phyloP scores from a whole-genome alignment of 768 basidiomycete species.

The Hortiboletus campestris region DNA sequence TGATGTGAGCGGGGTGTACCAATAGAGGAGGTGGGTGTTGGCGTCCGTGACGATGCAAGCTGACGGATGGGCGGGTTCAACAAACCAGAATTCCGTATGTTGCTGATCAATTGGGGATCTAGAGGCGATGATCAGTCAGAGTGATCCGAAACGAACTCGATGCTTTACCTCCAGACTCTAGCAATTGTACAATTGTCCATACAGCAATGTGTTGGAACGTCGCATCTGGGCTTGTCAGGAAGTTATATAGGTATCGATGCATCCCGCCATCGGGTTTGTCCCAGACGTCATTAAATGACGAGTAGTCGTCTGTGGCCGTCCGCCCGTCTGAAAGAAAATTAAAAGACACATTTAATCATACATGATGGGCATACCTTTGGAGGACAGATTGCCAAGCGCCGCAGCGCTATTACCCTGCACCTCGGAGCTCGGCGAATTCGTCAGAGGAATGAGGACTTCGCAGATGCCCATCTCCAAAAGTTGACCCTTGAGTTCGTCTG shows the following conservation, averaged over 20 bases:
- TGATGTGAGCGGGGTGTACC: constrained; percentile 72
- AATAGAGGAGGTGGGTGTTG: constrained; percentile 69
- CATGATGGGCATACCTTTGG: constrained; percentile 64
- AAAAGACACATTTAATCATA: not conserved
- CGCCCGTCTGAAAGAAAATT: constrained; percentile 58
- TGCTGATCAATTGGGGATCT: constrained; percentile 89
- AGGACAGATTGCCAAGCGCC: constrained; percentile 94
- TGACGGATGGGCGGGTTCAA: constrained; percentile 85
- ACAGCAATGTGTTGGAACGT: constrained; percentile 99
- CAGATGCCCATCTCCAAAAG: constrained; percentile 98
- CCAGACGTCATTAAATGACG: constrained; percentile 98
- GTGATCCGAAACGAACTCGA: not conserved
- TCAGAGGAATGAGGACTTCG: constrained; percentile 94
- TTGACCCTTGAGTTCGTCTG: constrained; percentile 96
- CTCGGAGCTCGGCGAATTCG: constrained; percentile 93
- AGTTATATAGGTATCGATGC: constrained; percentile 91
- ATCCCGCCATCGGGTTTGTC: constrained; percentile 96
- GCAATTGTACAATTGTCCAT: constrained; percentile 97
- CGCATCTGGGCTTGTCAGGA: constrained; percentile 88
- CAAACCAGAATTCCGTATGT: constrained; percentile 80
- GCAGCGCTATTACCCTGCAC: constrained; percentile 99
- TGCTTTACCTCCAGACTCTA: constrained; percentile 85
- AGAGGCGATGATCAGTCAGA: not conserved
- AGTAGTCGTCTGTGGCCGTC: constrained; percentile 81
- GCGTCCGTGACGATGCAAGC: constrained; percentile 69